These are phyloP conservation scores for Teunomyces gatunensis DNA, from an alignment of 805 yeast species.

Conservation along the genomic window DNA sequence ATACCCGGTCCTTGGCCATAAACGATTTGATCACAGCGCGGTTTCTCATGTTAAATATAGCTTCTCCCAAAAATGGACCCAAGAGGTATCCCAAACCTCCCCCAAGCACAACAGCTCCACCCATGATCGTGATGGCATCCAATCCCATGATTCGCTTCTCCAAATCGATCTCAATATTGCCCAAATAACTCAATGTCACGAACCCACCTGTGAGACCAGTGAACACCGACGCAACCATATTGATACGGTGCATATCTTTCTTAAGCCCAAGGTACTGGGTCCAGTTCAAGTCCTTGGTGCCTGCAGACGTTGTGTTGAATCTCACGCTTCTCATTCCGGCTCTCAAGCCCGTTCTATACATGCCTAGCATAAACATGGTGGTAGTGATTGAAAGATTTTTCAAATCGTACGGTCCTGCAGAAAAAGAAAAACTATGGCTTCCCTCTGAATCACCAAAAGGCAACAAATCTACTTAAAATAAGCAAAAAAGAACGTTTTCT, in stretches of 20 bases:
- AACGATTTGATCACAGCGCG: conserved; percentile 45
- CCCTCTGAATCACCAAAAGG: no score
- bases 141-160: conserved; percentile 83
- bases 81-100: conserved; percentile 76
- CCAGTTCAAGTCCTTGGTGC: conserved; percentile 55
- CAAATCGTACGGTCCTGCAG: conserved; percentile 3
- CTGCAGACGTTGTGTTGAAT: conserved; percentile 19
- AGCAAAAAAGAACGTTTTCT: no score
- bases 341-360: neutral
- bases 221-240: conserved; percentile 62
- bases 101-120: conserved; percentile 68
- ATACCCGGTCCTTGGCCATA: conserved; percentile 64
- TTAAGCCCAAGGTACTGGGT: conserved; percentile 73
- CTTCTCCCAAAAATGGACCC: conserved; percentile 78
- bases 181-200: conserved; percentile 69
- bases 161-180: conserved; percentile 83
- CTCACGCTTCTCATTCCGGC: conserved; percentile 10
- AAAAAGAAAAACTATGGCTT: neutral
- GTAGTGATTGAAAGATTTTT: conserved; percentile 1
- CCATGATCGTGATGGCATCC: conserved; percentile 81
- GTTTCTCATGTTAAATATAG: conserved; percentile 59
- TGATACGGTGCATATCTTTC: conserved; percentile 69
- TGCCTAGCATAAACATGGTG: neutral
- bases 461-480: no score
- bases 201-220: conserved; percentile 67